Base-by-base conservation (phyloP, 2,329 filamentous ascomycete genomes). In the Neofusicoccum laricinum region DNA sequence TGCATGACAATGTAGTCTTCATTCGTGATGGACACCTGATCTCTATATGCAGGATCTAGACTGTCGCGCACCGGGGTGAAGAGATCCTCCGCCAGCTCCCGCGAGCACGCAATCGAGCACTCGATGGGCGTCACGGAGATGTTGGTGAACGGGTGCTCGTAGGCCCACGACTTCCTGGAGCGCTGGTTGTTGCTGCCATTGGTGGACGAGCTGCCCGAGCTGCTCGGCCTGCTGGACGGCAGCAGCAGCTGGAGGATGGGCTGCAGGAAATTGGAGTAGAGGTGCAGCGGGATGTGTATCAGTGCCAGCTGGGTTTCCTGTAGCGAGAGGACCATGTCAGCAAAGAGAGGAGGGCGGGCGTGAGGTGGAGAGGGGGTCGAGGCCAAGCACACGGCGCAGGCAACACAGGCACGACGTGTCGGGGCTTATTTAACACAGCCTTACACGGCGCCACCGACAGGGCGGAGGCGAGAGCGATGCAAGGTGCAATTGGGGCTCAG, bases 81-180 rank as follows among this genome's bases (percentile, higher is more conserved):
- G 64, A 96, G 85, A 63, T 86, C 84, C 51, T 86, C 82, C 6
- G 91, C 90, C 79, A 92, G 89, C 46, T 86, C 83, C 65, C 87
- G 86, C 67, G 94, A 90, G 74, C 94, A 98, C 62, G 96, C 92
- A 61, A 99, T 85, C 3, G 93, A 97, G 79, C 92, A 96, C 77
- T 97, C 95, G 63, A 96, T 86, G 0, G 93, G 92, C 0, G 93
- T 98, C 71, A 98, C 86, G 67, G 92, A 96, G 69, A 99, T 88
- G 76, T 98, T 98, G 75, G 97, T 85, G 77, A 99, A 98, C 49
- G 88, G 88, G 77, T 95, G 90, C 73, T 82, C 81, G 67, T 75
- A 81, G 15, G 78, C 79, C 83, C 79, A 82, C 15, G 76, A 73
- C 63, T 73, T 76, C 25, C 71, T 72, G 17, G 73, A 69, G 61